phyloP scores from a whole-genome alignment of 1,284 basidiomycete genomes.

The Ceratobasidium papillatum region DNA sequence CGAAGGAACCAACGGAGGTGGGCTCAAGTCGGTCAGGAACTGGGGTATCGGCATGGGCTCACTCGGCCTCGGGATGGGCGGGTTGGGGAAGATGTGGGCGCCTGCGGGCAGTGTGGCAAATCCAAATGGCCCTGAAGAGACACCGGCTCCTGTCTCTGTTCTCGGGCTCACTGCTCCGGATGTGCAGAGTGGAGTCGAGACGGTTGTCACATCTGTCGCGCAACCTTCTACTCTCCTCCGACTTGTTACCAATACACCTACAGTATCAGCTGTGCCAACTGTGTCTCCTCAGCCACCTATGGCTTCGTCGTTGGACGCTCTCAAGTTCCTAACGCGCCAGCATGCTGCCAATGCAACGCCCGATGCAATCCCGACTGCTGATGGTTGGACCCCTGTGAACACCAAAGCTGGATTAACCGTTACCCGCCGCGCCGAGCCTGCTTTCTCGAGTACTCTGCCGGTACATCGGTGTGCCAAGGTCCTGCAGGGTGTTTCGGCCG shows the following conservation, averaged over 20 bases:
- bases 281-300: slow-evolving; percentile 63
- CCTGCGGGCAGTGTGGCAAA: slow-evolving; percentile 30
- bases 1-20: neutral
- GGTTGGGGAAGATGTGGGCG: slow-evolving; percentile 31
- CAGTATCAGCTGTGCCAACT: slow-evolving; percentile 58
- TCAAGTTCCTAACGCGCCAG: slow-evolving; percentile 80
- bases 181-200: slow-evolving; percentile 47
- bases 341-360: slow-evolving; percentile 57
- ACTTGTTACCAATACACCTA: slow-evolving; percentile 29
- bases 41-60: slow-evolving; percentile 36
- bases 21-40: slow-evolving; percentile 19
- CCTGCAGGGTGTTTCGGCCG: slow-evolving; percentile 92
- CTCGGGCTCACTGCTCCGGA: slow-evolving; percentile 30
- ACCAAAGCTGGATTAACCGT: slow-evolving; percentile 82
- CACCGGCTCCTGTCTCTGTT: neutral
- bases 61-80: slow-evolving; percentile 35
- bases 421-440: slow-evolving; percentile 76
- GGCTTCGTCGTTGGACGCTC: slow-evolving; percentile 79
- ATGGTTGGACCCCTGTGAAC: slow-evolving; percentile 83
- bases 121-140: neutral
- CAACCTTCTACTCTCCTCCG: slow-evolving; percentile 45
- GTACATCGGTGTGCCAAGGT: slow-evolving; percentile 92
- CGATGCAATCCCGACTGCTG: slow-evolving; percentile 56
- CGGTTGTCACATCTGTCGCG: slow-evolving; percentile 69
- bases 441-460: slow-evolving; percentile 83